Evolutionary conservation across 345 rosid species (phyloP), one percentile per base, ranked within the genome.

Genomic region (Brassica rapa): DNA sequence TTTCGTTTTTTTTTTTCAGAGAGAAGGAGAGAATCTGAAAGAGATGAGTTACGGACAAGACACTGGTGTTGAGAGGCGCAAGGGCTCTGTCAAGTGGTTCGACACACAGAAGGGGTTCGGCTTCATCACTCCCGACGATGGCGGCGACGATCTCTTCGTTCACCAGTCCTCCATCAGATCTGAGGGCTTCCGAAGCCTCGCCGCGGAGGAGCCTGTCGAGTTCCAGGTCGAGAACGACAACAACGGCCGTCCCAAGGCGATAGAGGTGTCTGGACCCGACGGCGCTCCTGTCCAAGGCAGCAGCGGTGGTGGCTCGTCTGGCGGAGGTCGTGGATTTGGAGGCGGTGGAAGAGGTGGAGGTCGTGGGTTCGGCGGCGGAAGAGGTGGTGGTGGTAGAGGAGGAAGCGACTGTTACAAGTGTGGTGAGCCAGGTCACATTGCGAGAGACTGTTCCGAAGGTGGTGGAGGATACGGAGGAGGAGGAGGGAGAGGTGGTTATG

Each of bases 51-150:
- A 49, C 56, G 78, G 79, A 2, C 74, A 53, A 1, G 62, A 53
- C 11, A 19, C 21, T 1, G 21, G 21, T 19, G 21, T 19, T 19
- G 21, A 19, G 21, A 74, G 79, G 33, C 75, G 61, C 1, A 74
- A 15, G 65, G 98, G 98, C 5, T 80, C 85, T 39, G 99, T 95
- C 3, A 88, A 88, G 67, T 86, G 90, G 89, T 93, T 95, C 83
- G 89, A 82, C 57, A 88, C 87, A 68, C 84, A 82, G 70, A 95
- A 93, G 86, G 98, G 99, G 0, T 95, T 85, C 66, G 98, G 99
- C 0, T 95, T 95, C 88, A 95, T 93, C 72, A 90, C 91, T 75
- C 98, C 98, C 0, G 96, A 90, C 5, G 1, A 12, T n/a, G 98
- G 90, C 4, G 86, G 90, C 41, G 97, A 89, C 1, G 99, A 93